These are phyloP conservation scores for Sphaerostilbella broomeana DNA, from an alignment of 2,329 filamentous ascomycete genomes.

Conservation along the genomic window DNA sequence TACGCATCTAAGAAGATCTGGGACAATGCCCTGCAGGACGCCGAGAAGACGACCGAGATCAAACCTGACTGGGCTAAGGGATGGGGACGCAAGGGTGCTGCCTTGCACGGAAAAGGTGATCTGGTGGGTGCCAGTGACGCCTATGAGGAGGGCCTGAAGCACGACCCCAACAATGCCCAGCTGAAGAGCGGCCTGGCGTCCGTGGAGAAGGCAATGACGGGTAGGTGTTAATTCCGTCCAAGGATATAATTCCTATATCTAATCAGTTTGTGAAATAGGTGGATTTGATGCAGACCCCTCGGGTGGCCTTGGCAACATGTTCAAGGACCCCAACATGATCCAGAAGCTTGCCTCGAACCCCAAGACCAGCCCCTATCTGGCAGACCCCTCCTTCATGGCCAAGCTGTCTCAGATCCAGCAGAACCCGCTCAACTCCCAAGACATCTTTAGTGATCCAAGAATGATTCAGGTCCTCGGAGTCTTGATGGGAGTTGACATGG, in stretches of 20 bases:
- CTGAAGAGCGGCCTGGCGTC: slow-evolving; percentile 81
- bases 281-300: slow-evolving; percentile 53
- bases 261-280: slow-evolving; percentile 18
- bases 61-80: slow-evolving; percentile 99
- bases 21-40: slow-evolving; percentile 77
- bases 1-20: slow-evolving; percentile 88
- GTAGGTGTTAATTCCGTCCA: slow-evolving; percentile 18
- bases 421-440: slow-evolving; percentile 72
- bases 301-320: slow-evolving; percentile 81
- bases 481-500: slow-evolving; percentile 88
- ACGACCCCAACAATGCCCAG: slow-evolving; percentile 85
- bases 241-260: not conserved
- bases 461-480: slow-evolving; percentile 94
- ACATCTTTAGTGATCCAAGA: slow-evolving; percentile 80
- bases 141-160: slow-evolving; percentile 89
- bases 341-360: slow-evolving; percentile 90
- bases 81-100: slow-evolving; percentile 88
- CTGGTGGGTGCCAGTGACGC: slow-evolving; percentile 79
- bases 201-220: slow-evolving; percentile 74
- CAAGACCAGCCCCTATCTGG: slow-evolving; percentile 77
- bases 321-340: slow-evolving; percentile 84
- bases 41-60: slow-evolving; percentile 85
- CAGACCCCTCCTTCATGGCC: slow-evolving; percentile 79
- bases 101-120: slow-evolving; percentile 81
- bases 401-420: slow-evolving; percentile 77